Base-by-base conservation (phyloP, 1,284 basidiomycete genomes). In the Hemileia vastatrix region DNA sequence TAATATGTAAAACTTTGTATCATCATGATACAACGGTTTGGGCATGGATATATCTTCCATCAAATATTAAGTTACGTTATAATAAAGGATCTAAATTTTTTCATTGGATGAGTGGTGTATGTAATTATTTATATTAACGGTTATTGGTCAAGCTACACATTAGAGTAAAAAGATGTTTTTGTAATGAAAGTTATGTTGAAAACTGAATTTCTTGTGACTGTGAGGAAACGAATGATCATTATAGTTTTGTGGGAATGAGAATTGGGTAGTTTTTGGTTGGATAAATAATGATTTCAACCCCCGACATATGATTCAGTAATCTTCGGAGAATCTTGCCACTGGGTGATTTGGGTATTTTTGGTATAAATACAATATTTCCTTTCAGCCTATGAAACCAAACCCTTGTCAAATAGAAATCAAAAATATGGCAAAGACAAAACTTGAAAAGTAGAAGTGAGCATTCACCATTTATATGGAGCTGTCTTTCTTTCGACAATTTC, bases 381-480 rank as follows among this genome's bases (percentile, higher is more conserved):
- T 44, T 47, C 11, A 45, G 24, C 54, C 54, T 56, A 32, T 32
- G 21, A 19, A 23, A 23, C 27, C 13, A 13, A n/a, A 50, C 6
- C 40, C 40, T 48, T 48, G 47, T 48, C 15, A 15, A 23, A 15
- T 31, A 52, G 9, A 27, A 31, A 19, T 23, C 40, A 52, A 4
- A 52, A 27, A 13, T 6, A 52, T 33, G 15, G 44, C 3, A 11
- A 18, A 11, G 6, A 52, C 18, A 27, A 40, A 54, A 5, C 4
- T 9, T 9, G n/a, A 54, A 43, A 19, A 40, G 15, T 6, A 19
- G 5, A 52, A 19, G 33, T 3, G 27, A 15, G 19, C n/a, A 43
- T 19, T 56, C 13, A 56, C 19, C 68, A 66, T 61, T 76, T 76
- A 65, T 76, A 73, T 52, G 71, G 70, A 2, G 73, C 74, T 8